These are phyloP conservation scores for Sporothrix curviconia DNA, from an alignment of 2,329 filamentous ascomycete genomes.

Conservation along the genomic window DNA sequence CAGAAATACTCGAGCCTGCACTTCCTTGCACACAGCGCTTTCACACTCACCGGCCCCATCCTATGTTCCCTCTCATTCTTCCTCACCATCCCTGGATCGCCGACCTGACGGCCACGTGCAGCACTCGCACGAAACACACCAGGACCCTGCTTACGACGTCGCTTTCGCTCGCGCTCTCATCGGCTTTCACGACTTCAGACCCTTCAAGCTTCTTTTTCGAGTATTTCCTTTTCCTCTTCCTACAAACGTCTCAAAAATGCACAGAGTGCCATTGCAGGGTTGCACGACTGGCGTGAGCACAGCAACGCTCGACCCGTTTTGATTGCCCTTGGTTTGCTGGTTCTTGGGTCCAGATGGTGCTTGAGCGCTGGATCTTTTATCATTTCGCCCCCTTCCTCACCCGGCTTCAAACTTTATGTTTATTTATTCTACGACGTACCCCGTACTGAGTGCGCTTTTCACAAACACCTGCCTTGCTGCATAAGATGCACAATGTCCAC, in stretches of 20 bases:
- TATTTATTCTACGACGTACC: not conserved
- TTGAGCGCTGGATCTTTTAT: not conserved
- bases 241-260: not conserved
- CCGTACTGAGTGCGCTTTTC: too few relatives aligned
- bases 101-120: not conserved
- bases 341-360: slow-evolving; percentile 5
- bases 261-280: not conserved
- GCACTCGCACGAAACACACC: not conserved
- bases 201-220: not conserved
- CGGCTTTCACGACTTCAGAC: not conserved
- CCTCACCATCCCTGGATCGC: not conserved
- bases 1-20: too few relatives aligned
- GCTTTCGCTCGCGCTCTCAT: too few relatives aligned
- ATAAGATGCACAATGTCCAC: too few relatives aligned
- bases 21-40: too few relatives aligned
- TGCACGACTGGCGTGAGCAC: not conserved
- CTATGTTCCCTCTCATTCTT: not conserved
- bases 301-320: slow-evolving; percentile 4
- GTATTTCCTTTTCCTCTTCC: not conserved
- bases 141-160: not conserved
- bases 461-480: too few relatives aligned
- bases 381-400: not conserved
- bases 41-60: too few relatives aligned
- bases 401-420: not conserved
- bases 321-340: slow-evolving; percentile 3